These are phyloP conservation scores for Sugiyamaella floridensis DNA, from an alignment of 805 yeast species.

Conservation along the genomic window DNA sequence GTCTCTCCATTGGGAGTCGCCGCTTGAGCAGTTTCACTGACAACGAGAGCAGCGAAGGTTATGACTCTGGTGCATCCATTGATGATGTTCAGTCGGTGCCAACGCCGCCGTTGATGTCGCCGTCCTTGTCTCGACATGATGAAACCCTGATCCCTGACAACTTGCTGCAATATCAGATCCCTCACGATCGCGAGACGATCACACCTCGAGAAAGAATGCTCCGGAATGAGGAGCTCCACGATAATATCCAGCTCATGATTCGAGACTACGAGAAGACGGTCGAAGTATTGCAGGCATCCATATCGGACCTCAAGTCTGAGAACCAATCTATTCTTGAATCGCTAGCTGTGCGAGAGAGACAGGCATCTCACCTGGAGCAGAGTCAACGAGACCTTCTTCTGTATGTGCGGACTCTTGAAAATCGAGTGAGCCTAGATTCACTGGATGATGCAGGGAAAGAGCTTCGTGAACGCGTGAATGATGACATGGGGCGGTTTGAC, in stretches of 20 bases:
- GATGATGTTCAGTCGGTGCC: not conserved
- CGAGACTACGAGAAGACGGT: conserved; percentile 17
- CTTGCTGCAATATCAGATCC: not conserved
- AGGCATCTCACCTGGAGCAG: not conserved
- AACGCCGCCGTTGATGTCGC: not conserved
- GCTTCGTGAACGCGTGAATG: not conserved
- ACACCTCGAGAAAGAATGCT: not conserved
- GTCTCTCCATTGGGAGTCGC: not conserved
- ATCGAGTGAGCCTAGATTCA: not conserved
- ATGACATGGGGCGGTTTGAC: not conserved
- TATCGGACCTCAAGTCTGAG: conserved; percentile 3
- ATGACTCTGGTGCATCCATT: not conserved
- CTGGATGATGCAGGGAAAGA: not conserved
- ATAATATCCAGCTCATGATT: conserved; percentile 14
- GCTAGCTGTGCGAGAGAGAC: not conserved
- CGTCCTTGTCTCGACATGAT: not conserved
- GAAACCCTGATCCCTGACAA: not conserved
- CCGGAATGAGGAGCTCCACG: conserved; percentile 13
- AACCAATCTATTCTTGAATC: not conserved
- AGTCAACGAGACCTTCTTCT: not conserved
- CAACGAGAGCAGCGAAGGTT: not conserved
- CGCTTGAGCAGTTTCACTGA: not conserved
- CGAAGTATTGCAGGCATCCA: conserved; percentile 11
- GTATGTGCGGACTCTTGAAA: not conserved
- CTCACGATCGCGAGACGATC: not conserved